Conservation (phyloP, 2,329 filamentous ascomycete species). For the Xylariaceae sp. region DNA sequence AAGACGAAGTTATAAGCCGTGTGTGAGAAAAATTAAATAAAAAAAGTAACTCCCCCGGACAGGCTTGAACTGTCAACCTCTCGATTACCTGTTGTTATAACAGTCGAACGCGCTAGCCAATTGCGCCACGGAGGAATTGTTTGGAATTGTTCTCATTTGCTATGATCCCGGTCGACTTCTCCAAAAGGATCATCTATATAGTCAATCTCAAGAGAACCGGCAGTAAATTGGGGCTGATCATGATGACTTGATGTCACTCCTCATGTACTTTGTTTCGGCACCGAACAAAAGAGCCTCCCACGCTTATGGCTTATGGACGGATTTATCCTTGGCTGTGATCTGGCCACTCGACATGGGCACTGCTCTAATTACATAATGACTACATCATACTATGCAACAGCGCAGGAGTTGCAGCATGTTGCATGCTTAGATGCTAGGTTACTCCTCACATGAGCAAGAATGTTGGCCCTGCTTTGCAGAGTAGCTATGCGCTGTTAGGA, state of each 20-base stretch:
- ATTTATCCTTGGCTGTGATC: conserved; percentile 5
- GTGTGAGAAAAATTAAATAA: no score
- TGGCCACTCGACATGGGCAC: not conserved
- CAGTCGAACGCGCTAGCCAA: no score
- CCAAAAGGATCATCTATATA: no score
- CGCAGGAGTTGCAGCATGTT: conserved; percentile 1
- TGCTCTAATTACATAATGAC: not conserved
- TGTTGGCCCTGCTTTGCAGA: conserved; percentile 18
- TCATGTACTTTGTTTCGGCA: not conserved
- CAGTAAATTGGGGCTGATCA: not conserved
- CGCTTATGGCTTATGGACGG: conserved; percentile 3
- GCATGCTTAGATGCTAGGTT: conserved; percentile 4
- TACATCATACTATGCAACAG: not conserved
- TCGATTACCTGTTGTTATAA: no score
- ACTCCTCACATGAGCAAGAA: not conserved
- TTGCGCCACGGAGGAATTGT: no score
- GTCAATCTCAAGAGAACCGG: no score
- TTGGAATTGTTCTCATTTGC: no score
- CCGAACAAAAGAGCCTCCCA: not conserved
- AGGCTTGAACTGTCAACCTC: no score
- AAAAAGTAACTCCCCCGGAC: no score
- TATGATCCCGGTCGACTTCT: no score
- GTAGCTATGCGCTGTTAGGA: not conserved
- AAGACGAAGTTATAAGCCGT: no score
- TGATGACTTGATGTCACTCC: not conserved